These are phyloP conservation scores for Clavariopsis aquatica DNA, from an alignment of 495 filamentous ascomycete genomes.

Conservation along the genomic window DNA sequence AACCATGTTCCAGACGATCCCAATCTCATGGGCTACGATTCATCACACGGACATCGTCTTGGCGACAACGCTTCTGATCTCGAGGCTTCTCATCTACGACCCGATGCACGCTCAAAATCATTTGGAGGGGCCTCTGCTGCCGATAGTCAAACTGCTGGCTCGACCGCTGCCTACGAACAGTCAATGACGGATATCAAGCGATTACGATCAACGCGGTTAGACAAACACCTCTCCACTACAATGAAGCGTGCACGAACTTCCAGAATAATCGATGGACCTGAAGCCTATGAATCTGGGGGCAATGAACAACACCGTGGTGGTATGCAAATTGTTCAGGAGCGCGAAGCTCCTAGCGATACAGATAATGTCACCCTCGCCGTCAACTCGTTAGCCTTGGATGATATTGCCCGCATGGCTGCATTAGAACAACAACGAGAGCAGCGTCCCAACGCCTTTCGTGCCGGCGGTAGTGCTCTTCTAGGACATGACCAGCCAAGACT, in stretches of 20 bases:
- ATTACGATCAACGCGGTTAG: conserved; percentile 86
- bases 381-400: conserved; percentile 89
- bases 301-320: conserved; percentile 51
- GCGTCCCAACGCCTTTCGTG: conserved; percentile 77
- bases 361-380: conserved; percentile 82
- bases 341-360: conserved; percentile 70
- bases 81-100: conserved; percentile 56
- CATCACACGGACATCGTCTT: conserved; percentile 62
- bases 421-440: conserved; percentile 94
- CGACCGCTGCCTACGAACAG: conserved; percentile 85
- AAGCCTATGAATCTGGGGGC: conserved; percentile 72
- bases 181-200: conserved; percentile 93
- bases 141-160: conserved; percentile 49
- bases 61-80: conserved; percentile 45
- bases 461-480: conserved; percentile 74
- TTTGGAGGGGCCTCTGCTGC: conserved; percentile 58
- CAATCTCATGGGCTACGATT: conserved; percentile 66
- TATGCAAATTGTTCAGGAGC: conserved; percentile 86
- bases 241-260: conserved; percentile 88
- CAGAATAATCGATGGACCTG: conserved; percentile 87
- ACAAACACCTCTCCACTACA: conserved; percentile 88
- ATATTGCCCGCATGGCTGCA: conserved; percentile 96
- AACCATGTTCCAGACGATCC: conserved; percentile 63
- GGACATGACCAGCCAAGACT: conserved; percentile 66
- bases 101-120: conserved; percentile 72